Percentiles rank a stretch among this genome's conserved stretches.
Evolutionary conservation across 2,329 filamentous ascomycete species (phyloP).

Genomic region (Fusarium pseudocircinatum): DNA sequence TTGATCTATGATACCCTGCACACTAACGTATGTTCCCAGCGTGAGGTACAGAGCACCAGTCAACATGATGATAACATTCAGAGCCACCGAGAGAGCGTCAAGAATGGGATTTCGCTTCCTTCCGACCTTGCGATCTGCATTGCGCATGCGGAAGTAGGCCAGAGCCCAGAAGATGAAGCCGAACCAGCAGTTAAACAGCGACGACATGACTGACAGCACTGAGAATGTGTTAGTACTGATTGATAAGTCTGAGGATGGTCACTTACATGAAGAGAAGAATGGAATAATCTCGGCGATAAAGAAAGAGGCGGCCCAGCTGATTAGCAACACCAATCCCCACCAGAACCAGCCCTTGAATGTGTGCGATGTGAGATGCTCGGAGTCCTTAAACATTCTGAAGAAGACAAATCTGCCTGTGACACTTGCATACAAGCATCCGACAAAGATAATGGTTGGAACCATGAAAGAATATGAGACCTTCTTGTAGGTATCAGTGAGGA

Average conservation of each 20-base stretch:
- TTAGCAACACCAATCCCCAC: slow-evolving; percentile 76
- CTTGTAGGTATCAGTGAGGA: slow-evolving; percentile 79
- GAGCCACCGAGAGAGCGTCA: slow-evolving; percentile 62
- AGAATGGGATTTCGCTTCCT: slow-evolving; percentile 60
- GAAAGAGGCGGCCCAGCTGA: slow-evolving; percentile 82
- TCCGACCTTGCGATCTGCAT: slow-evolving; percentile 65
- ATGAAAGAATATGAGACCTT: slow-evolving; percentile 94
- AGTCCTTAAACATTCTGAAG: slow-evolving; percentile 84
- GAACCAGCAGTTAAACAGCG: slow-evolving; percentile 90
- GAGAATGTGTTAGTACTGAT: slow-evolving; percentile 8
- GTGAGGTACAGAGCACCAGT: slow-evolving; percentile 82
- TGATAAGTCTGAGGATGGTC: accelerated
- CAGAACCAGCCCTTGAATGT: slow-evolving; percentile 81
- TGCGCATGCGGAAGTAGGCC: slow-evolving; percentile 80
- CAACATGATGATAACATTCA: slow-evolving; percentile 79
- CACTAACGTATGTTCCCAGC: slow-evolving; percentile 81
- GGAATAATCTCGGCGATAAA: slow-evolving; percentile 92
- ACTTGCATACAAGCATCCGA: slow-evolving; percentile 89
- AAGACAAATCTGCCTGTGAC: slow-evolving; percentile 91
- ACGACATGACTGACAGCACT: slow-evolving; percentile 77
- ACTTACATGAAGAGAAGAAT: slow-evolving; percentile 81
- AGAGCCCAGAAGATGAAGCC: slow-evolving; percentile 96
- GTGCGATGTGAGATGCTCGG: slow-evolving; percentile 80
- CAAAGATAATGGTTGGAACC: slow-evolving; percentile 91
- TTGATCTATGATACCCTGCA: slow-evolving; percentile 79